Evolutionary conservation across 352 stramenopile species (phyloP).

Genomic region (Pythium oligandrum): DNA sequence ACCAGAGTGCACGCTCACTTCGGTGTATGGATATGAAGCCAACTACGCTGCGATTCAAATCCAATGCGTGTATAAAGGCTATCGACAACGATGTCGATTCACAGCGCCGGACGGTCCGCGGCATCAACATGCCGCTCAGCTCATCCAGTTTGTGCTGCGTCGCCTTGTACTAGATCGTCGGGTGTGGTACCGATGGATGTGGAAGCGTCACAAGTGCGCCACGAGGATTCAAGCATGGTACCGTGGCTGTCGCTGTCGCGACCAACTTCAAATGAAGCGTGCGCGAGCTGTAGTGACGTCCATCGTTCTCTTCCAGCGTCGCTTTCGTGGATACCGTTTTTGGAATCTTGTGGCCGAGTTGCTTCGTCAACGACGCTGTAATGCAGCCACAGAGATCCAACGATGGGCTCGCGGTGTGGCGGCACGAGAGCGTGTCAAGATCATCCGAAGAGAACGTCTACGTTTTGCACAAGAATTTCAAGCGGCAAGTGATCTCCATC

Average conservation of each 20-base stretch:
- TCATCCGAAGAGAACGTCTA: constrained; percentile 10
- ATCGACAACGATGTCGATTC: constrained; percentile 25
- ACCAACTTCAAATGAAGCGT: constrained; percentile 8
- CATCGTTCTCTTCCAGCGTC: constrained; percentile 15
- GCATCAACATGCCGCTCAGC: constrained; percentile 15
- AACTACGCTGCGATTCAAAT: constrained; percentile 56
- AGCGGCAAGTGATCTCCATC: constrained; percentile 9
- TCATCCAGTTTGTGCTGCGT: constrained; percentile 21
- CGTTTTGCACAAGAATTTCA: constrained; percentile 14
- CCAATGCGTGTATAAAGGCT: constrained; percentile 42
- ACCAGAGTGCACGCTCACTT: constrained; percentile 5
- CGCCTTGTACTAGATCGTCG: constrained; percentile 13
- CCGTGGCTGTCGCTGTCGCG: constrained; percentile 12
- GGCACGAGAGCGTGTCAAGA: constrained; percentile 5
- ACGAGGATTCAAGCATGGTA: constrained; percentile 24
- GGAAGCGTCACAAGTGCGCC: constrained; percentile 13
- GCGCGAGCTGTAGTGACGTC: constrained; percentile 8
- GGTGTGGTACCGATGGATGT: constrained; percentile 15
- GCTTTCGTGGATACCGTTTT: constrained; percentile 22
- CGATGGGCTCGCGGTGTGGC: constrained; percentile 14
- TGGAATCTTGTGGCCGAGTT: constrained; percentile 20
- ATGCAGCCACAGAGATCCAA: constrained; percentile 20
- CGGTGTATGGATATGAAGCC: constrained; percentile 38
- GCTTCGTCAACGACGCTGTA: constrained; percentile 7
- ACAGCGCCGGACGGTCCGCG: constrained; percentile 30